These are phyloP conservation scores for Diaporthe helianthi DNA, from an alignment of 2,329 filamentous ascomycete genomes.

Conservation along the genomic window DNA sequence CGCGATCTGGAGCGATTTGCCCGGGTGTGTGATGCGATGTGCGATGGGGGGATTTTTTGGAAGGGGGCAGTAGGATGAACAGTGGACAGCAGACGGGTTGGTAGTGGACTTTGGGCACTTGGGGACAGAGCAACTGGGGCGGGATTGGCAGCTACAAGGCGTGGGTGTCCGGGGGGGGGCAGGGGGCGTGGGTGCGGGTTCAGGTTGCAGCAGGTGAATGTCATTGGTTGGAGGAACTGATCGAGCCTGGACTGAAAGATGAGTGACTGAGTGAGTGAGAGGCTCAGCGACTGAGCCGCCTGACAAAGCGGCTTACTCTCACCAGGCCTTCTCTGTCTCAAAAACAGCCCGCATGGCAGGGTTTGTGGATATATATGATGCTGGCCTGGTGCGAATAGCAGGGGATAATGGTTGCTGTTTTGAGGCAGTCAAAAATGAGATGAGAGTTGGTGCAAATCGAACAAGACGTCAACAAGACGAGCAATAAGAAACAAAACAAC, in stretches of 20 bases:
- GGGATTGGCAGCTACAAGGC: constrained; percentile 32
- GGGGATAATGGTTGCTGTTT: not conserved
- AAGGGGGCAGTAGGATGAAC: constrained; percentile 22
- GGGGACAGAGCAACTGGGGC: not conserved
- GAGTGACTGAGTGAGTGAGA: not conserved
- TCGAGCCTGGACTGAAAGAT: not conserved
- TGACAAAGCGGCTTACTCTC: not conserved
- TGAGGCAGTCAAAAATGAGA: not conserved
- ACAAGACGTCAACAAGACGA: not conserved
- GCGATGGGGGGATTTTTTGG: constrained; percentile 39
- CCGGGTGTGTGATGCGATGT: constrained; percentile 44
- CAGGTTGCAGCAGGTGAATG: not conserved
- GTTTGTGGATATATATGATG: not conserved
- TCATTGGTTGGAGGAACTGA: not conserved
- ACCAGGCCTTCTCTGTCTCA: not conserved
- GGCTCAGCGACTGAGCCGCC: not conserved
- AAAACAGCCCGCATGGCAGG: not conserved
- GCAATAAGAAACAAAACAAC: not conserved
- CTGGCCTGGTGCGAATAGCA: not conserved
- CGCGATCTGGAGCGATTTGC: constrained; percentile 39
- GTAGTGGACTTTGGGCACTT: constrained; percentile 39
- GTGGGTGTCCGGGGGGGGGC: constrained; percentile 34
- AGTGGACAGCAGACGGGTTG: constrained; percentile 41
- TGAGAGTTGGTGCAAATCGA: not conserved
- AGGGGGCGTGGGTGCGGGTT: constrained; percentile 11